Evolutionary conservation across 768 basidiomycete genomes (phyloP).

Genomic region (Gyrodon lividus): DNA sequence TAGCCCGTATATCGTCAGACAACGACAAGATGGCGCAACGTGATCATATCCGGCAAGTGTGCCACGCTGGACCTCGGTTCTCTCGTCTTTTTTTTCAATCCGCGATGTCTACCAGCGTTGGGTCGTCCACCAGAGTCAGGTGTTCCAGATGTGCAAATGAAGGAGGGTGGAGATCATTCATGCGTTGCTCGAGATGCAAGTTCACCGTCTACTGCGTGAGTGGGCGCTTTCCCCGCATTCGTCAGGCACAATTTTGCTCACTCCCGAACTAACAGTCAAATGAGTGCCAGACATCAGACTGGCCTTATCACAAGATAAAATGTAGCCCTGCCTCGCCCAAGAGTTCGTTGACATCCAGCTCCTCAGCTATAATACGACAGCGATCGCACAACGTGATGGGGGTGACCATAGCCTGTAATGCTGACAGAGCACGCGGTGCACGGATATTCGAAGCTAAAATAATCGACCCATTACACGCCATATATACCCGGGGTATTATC

Average conservation of each 20-base stretch:
- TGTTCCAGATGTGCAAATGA: conserved; percentile 15
- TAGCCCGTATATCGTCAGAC: neutral
- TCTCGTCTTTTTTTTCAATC: neutral
- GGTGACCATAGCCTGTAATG: conserved; percentile 23
- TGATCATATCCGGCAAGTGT: no score
- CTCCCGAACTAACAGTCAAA: conserved; percentile 14
- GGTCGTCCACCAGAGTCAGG: neutral
- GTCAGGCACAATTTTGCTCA: neutral
- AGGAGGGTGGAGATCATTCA: conserved; percentile 15
- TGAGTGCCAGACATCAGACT: conserved; percentile 25
- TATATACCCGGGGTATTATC: conserved; percentile 22
- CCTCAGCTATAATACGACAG: neutral
- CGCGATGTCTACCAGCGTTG: neutral
- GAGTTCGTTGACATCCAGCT: neutral
- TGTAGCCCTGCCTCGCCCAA: conserved; percentile 8
- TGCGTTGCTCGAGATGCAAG: conserved; percentile 30
- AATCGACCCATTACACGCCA: conserved; percentile 23
- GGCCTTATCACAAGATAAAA: conserved; percentile 17
- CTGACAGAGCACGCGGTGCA: conserved; percentile 23
- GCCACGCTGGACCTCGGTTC: neutral
- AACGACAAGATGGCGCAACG: neutral
- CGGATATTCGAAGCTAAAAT: conserved; percentile 20
- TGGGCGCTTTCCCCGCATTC: neutral
- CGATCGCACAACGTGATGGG: conserved; percentile 14
- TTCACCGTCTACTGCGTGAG: conserved; percentile 24